Evolutionary conservation across 1,139 yeast genomes (phyloP), one percentile per base, ranked within the genome.

Genomic region (Suhomyces wounanorum): DNA sequence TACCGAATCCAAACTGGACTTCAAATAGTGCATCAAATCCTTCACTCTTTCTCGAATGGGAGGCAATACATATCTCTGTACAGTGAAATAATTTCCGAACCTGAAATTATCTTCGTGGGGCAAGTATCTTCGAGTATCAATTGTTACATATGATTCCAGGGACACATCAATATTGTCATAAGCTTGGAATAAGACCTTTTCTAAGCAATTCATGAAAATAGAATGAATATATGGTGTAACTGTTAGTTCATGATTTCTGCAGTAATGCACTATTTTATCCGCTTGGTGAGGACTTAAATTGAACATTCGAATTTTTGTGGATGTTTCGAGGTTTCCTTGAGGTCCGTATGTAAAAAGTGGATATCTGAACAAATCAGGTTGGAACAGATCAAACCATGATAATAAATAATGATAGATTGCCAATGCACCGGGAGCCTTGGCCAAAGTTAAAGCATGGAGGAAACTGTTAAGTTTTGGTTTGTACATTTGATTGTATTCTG

Each of bases 81-180:
- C 65, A 16, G 65, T 59, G 10, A 65, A 65, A 53, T 60, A 51
- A 3, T 61, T 52, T 2, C 68, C 68, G 42, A 61, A 63, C 23
- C 43, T 55, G 44, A 60, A 64, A 9, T 56, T 51, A 3, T 55
- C 40, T 11, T 52, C 53, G 6, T 30, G 31, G 6, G 49, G 47
- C n/a, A 47, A 25, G 31, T 57, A 59, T 14, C 59, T 43, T 26
- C 61, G 50, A 6, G 57, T 59, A 25, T 52, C 50, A 13, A 54
- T 51, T 5, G 62, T 58, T 9, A 48, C 40, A 8, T 52, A 31
- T 14, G 55, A 44, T 8, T 43, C 43, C n/a, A 56, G 51, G 14
- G 55, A 47, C 42, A 49, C 50, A 4, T 52, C 21, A 4, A 51
- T 48, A 13, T n/a, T 8, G 9, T 40, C 25, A 16, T 48, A 23